Evolutionary conservation across 2,329 filamentous ascomycete species (phyloP).

Genomic region (Calonectria leucothoes): DNA sequence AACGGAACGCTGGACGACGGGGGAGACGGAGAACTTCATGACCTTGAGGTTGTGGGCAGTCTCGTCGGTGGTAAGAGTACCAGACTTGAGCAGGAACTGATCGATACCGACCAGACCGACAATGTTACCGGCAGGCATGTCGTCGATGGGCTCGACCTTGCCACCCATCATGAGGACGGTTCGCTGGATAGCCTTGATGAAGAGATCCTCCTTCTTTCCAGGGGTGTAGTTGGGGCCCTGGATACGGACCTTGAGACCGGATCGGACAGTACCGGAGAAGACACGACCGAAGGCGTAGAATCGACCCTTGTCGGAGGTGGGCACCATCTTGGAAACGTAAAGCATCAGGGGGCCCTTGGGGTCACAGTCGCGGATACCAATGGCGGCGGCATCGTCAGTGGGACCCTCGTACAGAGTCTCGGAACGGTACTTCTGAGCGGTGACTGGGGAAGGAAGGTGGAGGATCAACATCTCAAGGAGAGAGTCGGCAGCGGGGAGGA

Average conservation of each 20-base stretch:
- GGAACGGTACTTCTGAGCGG: constrained; percentile 96
- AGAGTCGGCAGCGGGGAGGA: constrained; percentile 97
- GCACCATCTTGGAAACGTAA: constrained; percentile 99
- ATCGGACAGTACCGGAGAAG: constrained; percentile 97
- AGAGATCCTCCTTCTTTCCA: constrained; percentile 98
- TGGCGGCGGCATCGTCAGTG: constrained; percentile 88
- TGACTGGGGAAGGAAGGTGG: constrained; percentile 95
- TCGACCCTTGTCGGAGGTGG: constrained; percentile 98
- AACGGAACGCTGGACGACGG: constrained; percentile 97
- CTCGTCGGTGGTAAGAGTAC: constrained; percentile 97
- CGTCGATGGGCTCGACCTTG: constrained; percentile 98
- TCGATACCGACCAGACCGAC: constrained; percentile 99
- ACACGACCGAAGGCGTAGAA: constrained; percentile 99
- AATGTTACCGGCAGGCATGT: constrained; percentile 99
- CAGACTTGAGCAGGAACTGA: constrained; percentile 99
- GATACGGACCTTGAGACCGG: constrained; percentile 99
- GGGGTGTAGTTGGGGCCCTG: constrained; percentile 99
- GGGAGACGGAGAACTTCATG: constrained; percentile 99
- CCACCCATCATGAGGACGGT: constrained; percentile 99
- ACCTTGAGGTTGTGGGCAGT: constrained; percentile 99
- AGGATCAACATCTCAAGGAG: constrained; percentile 99
- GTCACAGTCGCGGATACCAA: constrained; percentile 98
- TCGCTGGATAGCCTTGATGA: constrained; percentile 99
- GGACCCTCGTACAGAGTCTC: constrained; percentile 99
- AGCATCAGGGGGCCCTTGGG: constrained; percentile 99